Evolutionary conservation across 176 grass and related monocot genomes (phyloP).

Genomic region (Lolium rigidum): DNA sequence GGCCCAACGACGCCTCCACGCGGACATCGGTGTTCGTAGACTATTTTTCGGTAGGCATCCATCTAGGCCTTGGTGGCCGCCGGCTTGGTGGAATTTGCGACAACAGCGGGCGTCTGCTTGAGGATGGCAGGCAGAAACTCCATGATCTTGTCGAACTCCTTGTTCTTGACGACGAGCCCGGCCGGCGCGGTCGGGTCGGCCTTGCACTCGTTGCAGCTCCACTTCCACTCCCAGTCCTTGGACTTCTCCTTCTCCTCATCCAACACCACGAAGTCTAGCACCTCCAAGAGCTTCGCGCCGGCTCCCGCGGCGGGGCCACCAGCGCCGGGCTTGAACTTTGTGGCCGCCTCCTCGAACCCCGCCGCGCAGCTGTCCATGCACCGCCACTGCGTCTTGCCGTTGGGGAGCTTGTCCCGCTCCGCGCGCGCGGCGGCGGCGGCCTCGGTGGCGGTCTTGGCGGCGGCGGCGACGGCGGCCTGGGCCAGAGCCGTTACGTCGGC

Average conservation of each 20-base stretch:
- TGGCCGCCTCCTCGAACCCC: not conserved
- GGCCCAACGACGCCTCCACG: not conserved
- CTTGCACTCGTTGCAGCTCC: constrained; percentile 35
- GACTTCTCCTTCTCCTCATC: not conserved
- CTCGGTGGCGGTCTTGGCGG: constrained; percentile 2
- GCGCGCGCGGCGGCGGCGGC: not conserved
- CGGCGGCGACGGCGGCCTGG: not conserved
- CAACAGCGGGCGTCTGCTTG: not conserved
- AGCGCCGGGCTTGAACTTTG: not conserved
- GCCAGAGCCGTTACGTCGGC: not conserved
- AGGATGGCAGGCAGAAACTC: constrained; percentile 13
- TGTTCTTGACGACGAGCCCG: constrained; percentile 16
- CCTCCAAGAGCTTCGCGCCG: not conserved
- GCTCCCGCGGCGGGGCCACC: not conserved
- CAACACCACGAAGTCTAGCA: not conserved
- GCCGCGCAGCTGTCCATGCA: constrained; percentile 28
- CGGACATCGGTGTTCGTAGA: not conserved
- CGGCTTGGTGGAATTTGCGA: not conserved
- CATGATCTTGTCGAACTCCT: constrained; percentile 30
- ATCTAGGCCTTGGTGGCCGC: not conserved
- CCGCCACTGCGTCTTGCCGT: constrained; percentile 27
- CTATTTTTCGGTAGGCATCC: not conserved
- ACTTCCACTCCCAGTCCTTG: constrained; percentile 31
- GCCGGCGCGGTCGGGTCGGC: constrained; percentile 12
- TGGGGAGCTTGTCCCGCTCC: constrained; percentile 18